Evolutionary conservation across 2,329 filamentous ascomycete genomes (phyloP).

Genomic region (Colletotrichum sp.): DNA sequence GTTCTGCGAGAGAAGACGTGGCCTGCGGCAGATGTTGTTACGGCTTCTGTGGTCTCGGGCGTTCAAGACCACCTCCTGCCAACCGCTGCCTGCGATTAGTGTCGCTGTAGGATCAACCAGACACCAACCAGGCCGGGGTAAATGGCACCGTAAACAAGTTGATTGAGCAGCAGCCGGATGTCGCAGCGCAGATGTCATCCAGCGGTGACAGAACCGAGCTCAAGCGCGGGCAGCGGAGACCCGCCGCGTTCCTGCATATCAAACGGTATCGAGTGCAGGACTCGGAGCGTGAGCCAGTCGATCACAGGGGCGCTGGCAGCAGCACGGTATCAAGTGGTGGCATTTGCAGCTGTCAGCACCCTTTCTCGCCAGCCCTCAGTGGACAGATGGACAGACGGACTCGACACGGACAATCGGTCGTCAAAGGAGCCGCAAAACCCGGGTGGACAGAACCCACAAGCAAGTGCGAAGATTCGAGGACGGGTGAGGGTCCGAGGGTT

Average conservation of each 20-base stretch:
- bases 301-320: neutral
- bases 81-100: neutral
- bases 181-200: neutral
- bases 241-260: neutral
- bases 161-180: neutral
- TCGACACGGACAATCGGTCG: neutral
- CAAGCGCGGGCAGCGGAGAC: neutral
- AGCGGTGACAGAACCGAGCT: neutral
- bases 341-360: neutral
- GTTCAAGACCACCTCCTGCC: neutral
- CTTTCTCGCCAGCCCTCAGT: neutral
- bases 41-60: neutral
- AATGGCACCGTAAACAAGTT: neutral
- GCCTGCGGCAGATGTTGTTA: neutral
- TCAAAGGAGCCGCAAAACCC: neutral
- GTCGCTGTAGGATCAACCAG: neutral
- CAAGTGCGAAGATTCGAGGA: neutral
- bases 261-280: neutral
- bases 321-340: neutral
- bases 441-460: neutral
- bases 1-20: neutral
- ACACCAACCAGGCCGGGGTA: neutral
- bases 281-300: constrained; percentile 1
- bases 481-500: constrained; percentile 11
- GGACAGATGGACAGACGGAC: neutral